These are phyloP conservation scores for Neoboletus magnificus DNA, from an alignment of 768 basidiomycete genomes.

Conservation along the genomic window DNA sequence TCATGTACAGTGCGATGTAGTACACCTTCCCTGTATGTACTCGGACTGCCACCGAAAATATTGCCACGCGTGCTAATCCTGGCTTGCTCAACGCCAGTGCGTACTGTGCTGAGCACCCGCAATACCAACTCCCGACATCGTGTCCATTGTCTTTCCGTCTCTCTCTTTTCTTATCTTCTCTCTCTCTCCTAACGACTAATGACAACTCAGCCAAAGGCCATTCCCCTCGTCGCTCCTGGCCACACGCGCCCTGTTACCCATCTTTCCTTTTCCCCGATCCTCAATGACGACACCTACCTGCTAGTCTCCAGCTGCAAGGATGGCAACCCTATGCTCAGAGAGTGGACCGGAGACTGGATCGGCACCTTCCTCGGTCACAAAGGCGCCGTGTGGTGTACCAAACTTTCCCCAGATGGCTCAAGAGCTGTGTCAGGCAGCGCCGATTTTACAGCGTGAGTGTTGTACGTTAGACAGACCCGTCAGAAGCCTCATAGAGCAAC, in stretches of 20 bases:
- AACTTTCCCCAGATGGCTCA: constrained; percentile 81
- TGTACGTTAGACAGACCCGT: background rate
- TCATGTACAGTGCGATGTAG: background rate
- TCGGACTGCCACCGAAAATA: background rate
- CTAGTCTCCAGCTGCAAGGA: constrained; percentile 98
- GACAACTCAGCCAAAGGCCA: constrained; percentile 62
- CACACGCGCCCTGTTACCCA: constrained; percentile 89
- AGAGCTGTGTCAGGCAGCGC: constrained; percentile 91
- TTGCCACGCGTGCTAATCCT: constrained; percentile 14
- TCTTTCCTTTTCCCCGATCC: constrained; percentile 85
- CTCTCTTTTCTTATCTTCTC: background rate
- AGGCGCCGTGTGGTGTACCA: constrained; percentile 96
- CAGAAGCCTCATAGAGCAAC: background rate
- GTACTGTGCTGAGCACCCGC: constrained; percentile 46
- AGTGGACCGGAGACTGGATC: constrained; percentile 99
- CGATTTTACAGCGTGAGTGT: constrained; percentile 91
- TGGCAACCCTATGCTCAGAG: constrained; percentile 94
- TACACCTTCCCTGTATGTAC: background rate
- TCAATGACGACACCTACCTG: constrained; percentile 82
- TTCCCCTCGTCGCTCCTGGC: constrained; percentile 80
- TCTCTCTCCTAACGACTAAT: constrained; percentile 43
- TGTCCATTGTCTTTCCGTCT: background rate
- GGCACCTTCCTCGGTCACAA: constrained; percentile 88
- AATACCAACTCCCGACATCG: constrained; percentile 13
- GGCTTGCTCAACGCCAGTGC: constrained; percentile 30